Evolutionary conservation across 2,329 filamentous ascomycete genomes (phyloP).

Genomic region (Aspergillus bombycis): DNA sequence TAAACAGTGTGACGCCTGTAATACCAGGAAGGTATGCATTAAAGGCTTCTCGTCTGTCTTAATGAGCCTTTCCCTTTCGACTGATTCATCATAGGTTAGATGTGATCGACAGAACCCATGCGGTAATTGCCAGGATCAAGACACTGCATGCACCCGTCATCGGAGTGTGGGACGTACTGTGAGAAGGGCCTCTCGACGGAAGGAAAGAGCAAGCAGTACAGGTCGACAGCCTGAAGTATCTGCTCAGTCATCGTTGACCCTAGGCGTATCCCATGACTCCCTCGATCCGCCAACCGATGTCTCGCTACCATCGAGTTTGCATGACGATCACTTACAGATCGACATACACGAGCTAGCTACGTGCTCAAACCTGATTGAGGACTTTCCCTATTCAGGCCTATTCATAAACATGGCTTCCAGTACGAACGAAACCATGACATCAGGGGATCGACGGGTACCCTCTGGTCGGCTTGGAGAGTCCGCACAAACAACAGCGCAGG

Average conservation of each 20-base stretch:
- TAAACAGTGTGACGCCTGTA: slow-evolving; percentile 22
- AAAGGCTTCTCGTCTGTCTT: not conserved
- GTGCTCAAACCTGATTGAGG: too few species aligned
- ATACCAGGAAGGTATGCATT: slow-evolving; percentile 22
- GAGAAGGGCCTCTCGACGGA: not conserved
- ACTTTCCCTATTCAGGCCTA: too few species aligned
- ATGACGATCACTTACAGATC: not conserved
- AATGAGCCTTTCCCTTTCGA: too few species aligned
- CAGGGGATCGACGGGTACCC: too few species aligned
- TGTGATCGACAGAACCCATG: slow-evolving; percentile 27
- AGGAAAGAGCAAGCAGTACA: not conserved
- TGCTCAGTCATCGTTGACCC: too few species aligned
- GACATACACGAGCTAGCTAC: not conserved
- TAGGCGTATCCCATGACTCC: not conserved
- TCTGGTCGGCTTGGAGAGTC: not conserved
- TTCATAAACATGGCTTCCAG: too few species aligned
- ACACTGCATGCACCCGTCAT: slow-evolving; percentile 17
- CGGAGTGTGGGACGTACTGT: slow-evolving; percentile 12
- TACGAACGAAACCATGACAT: too few species aligned
- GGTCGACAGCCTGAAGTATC: too few species aligned
- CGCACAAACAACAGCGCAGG: not conserved
- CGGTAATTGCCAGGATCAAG: slow-evolving; percentile 27
- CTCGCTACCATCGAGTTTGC: not conserved
- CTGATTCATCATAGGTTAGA: slow-evolving; percentile 19
- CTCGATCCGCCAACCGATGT: not conserved